Conservation (phyloP, 2,329 filamentous ascomycete genomes). For the Remersonia thermophila region DNA sequence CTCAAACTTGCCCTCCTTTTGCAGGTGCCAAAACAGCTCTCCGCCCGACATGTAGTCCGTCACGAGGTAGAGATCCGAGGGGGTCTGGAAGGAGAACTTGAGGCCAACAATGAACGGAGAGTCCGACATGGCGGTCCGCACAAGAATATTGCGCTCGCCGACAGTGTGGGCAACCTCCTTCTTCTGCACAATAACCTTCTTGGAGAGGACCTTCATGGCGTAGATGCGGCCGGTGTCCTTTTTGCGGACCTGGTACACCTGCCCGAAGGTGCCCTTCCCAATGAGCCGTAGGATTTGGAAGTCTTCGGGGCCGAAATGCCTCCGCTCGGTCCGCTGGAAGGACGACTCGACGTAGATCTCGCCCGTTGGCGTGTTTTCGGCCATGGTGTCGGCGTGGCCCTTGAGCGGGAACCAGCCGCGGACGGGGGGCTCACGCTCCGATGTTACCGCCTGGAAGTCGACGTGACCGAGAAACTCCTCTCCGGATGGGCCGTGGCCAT, state of each 20-base stretch:
- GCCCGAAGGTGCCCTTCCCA: conserved; percentile 94
- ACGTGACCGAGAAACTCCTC: conserved; percentile 91
- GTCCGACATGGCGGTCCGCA: conserved; percentile 87
- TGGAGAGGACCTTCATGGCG: conserved; percentile 97
- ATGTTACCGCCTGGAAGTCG: conserved; percentile 57
- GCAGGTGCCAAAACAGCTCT: conserved; percentile 96
- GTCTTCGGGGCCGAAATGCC: conserved; percentile 85
- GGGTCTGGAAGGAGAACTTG: conserved; percentile 98
- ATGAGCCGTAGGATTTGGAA: conserved; percentile 95
- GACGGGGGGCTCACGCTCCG: conserved; percentile 55
- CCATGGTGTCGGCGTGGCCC: conserved; percentile 57
- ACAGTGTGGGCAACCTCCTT: conserved; percentile 97
- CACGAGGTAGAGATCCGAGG: conserved; percentile 92
- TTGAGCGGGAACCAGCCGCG: conserved; percentile 78
- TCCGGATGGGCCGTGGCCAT: conserved; percentile 66
- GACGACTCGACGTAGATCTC: conserved; percentile 80
- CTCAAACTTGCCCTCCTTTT: conserved; percentile 91
- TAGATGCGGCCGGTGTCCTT: conserved; percentile 93
- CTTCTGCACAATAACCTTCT: conserved; percentile 99
- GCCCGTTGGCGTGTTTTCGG: conserved; percentile 65
- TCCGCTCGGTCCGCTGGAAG: conserved; percentile 80
- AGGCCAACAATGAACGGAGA: conserved; percentile 96
- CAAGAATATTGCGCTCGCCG: conserved; percentile 91
- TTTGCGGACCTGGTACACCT: conserved; percentile 97
- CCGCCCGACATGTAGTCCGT: conserved; percentile 99